Percentiles rank a stretch among this genome's conserved stretches.
These are phyloP conservation scores for Usnea hakonensis DNA, from an alignment of 495 filamentous ascomycete species.

Conservation along the genomic window DNA sequence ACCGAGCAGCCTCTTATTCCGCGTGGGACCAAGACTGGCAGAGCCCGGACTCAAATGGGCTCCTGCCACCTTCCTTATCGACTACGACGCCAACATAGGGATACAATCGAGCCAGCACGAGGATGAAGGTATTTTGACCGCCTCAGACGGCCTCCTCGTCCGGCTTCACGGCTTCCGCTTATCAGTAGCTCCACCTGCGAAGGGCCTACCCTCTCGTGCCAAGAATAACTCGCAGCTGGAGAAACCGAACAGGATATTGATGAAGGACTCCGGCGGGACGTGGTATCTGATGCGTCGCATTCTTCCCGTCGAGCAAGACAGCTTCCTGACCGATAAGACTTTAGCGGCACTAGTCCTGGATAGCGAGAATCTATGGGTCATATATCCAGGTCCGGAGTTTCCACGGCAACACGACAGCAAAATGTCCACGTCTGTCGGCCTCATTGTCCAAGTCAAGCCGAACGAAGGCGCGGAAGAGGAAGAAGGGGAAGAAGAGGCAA, in stretches of 20 bases:
- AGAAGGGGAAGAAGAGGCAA: not conserved
- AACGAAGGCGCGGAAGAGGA: not conserved
- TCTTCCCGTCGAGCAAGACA: not conserved
- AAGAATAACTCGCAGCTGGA: not conserved
- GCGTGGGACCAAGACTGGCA: slow-evolving; percentile 4
- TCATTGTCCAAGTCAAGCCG: not conserved
- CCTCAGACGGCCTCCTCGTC: not conserved
- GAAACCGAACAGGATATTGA: not conserved
- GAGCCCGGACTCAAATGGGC: slow-evolving; percentile 11
- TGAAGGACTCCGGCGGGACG: not conserved
- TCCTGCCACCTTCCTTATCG: slow-evolving; percentile 2
- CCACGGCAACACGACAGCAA: not conserved
- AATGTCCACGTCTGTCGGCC: not conserved
- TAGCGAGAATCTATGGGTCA: not conserved
- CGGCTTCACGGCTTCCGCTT: not conserved
- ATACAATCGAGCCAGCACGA: not conserved
- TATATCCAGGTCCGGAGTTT: not conserved
- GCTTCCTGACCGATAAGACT: not conserved
- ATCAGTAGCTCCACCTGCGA: not conserved
- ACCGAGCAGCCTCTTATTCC: slow-evolving; percentile 7
- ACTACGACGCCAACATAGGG: not conserved
- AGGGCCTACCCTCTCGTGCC: not conserved
- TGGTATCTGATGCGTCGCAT: not conserved
- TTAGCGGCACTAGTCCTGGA: not conserved
- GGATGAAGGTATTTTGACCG: not conserved